Base-by-base conservation (phyloP, 495 filamentous ascomycete genomes). In the Bryoglossum gracile region DNA sequence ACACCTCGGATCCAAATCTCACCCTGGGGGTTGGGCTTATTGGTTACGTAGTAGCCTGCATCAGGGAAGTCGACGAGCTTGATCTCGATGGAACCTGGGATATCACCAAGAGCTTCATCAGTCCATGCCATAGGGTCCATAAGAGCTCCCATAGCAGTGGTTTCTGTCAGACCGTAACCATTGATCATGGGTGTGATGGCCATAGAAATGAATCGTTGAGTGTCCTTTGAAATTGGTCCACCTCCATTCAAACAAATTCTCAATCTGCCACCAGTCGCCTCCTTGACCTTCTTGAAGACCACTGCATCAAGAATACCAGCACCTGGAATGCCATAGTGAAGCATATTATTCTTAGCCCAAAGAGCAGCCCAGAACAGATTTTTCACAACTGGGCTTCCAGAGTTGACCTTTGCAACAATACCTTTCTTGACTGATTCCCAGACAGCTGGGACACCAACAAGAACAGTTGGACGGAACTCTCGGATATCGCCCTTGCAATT, bases 401-500 rank as follows among this genome's bases (percentile, higher is more conserved):
- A 79, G 66, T 84, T 81, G 50, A 97, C 80, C 68, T 95, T 92
- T 61, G 76, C 73, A 53, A 94, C 72, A 54, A 98, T 91, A 56
- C 92, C 92, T 67, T 98, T 98, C 82, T 96, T 97, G 56, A 98
- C 88, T 0, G 88, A 83, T 68, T 98, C 92, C 86, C 90, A 98
- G 9, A 98, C 92, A 25, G 91, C 89, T 6, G 92, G 92, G 16
- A 98, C 92, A 62, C 92, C 92, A 39, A 96, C 88, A 36, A 98
- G 74, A 53, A 98, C 80, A 16, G 86, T 90, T 18, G 92, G 92
- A 60, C 81, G 82, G 68, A 95, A 89, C 62, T 98, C 92, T 51
- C 83, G 80, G 59, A 98, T 97, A 63, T 98, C 92, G 51, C 92
- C 92, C 61, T 84, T 85, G 78, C 88, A 97, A 67, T 95, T 94